Evolutionary conservation across 2,329 filamentous ascomycete genomes (phyloP).

Genomic region (Colletotrichum euphorbiae): DNA sequence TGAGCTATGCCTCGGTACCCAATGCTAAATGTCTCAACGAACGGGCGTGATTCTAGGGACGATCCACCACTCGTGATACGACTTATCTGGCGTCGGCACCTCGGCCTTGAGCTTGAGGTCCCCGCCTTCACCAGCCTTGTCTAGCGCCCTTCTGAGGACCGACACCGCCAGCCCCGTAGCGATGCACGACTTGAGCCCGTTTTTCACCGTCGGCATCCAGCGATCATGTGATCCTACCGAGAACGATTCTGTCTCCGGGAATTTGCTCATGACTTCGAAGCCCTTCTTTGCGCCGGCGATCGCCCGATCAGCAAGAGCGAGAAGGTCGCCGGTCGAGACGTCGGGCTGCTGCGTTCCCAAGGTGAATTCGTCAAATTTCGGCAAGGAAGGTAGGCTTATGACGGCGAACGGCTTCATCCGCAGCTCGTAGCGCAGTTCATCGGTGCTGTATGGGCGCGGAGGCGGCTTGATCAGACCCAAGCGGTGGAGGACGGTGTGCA

Average conservation of each 20-base stretch:
- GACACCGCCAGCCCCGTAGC: conserved; percentile 74
- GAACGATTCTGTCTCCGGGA: conserved; percentile 65
- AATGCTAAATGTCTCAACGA: background rate
- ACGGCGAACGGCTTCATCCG: conserved; percentile 86
- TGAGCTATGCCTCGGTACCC: conserved; percentile 7
- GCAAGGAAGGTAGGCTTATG: conserved; percentile 75
- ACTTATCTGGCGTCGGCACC: conserved; percentile 63
- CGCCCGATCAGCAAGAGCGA: conserved; percentile 59
- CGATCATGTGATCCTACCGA: conserved; percentile 68
- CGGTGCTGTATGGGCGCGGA: conserved; percentile 73
- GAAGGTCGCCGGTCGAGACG: conserved; percentile 53
- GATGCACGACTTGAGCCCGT: conserved; percentile 76
- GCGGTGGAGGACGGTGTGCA: conserved; percentile 76
- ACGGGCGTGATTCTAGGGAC: conserved; percentile 62
- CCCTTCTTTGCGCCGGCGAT: conserved; percentile 63
- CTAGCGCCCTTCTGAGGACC: conserved; percentile 67
- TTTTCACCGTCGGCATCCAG: conserved; percentile 71
- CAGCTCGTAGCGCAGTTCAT: conserved; percentile 79
- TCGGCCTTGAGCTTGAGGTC: conserved; percentile 59
- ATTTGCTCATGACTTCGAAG: conserved; percentile 66
- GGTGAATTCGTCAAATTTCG: conserved; percentile 71
- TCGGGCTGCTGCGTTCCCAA: conserved; percentile 55
- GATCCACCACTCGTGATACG: conserved; percentile 75
- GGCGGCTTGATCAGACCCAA: conserved; percentile 64
- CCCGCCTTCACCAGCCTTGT: conserved; percentile 45